Evolutionary conservation across 108 stramenopile genomes (phyloP), one percentile per base, ranked within the genome.

Genomic region (Phaeodactylum tricornutum): DNA sequence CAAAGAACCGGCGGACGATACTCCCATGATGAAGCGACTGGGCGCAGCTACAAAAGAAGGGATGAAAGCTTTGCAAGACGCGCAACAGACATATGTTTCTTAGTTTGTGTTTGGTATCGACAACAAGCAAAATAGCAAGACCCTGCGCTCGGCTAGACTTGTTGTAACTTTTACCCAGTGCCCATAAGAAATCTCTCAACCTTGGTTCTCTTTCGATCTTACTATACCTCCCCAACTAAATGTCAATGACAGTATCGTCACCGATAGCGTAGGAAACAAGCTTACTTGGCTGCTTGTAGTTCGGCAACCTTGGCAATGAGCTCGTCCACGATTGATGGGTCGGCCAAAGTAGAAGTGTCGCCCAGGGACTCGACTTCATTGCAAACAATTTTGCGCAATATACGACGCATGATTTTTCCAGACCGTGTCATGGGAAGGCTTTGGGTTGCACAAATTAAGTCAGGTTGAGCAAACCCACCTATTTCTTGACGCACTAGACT

Each of bases 351-450:
- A 49, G 79, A 77, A 4, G 81, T 87, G 63, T 99, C 98, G 9
- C 98, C 85, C 31, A 92, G 47, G 19, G 69, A 67, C 47, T 93
- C 93, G 1, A 69, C 52, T 68, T 95, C 93, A 15, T 84, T 89
- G 35, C 76, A 75, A 12, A 92, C 93, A 29, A 97, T 94, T 70
- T 97, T 97, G 31, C 96, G 85, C 33, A 97, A 66, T 50, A 97
- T 92, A 3, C 96, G 84, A 19, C 96, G 73, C 96, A 97, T 97
- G 52, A 97, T 97, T 67, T 92, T 92, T 19, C 91, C 91, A 48
- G 81, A 84, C 40, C 96, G 79, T 0, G 96, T 97, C 96, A 95
- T 97, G 21, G 96, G 96, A 23, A 97, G 67, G 8, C 66, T 66
- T 14, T 85, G 80, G 22, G 84, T 60, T 9, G 72, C 43, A 26